Base-by-base conservation (phyloP, 2,329 filamentous ascomycete genomes). In the Graphilbum ipis-grandicollis region DNA sequence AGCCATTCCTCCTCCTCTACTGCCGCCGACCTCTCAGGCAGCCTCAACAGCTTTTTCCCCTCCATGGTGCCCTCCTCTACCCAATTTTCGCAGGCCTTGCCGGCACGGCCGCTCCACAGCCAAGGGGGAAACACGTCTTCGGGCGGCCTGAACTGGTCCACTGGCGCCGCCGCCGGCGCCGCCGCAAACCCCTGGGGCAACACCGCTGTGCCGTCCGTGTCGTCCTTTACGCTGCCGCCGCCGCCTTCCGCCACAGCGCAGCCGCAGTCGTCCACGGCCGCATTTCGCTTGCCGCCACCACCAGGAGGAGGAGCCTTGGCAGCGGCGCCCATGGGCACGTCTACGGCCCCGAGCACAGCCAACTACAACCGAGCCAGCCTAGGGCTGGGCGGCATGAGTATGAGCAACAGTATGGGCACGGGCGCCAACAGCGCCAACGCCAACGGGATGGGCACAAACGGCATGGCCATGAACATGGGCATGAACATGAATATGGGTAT, bases 41-140 rank as follows among this genome's bases (percentile, higher is more conserved):
- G 76, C 41, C 57, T 77, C 1, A 58, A 56, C 15, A 56, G 60
- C 14, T 71, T 76, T 43, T 71, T 76, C 44, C 61, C 66, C 34
- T 49, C 67, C 15, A 58, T 78, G 42, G 63, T 65, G 2, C 73
- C 73, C 0, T 65, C 67, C 4, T 58, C 65, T 13, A 77, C 73
- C 2, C 73, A 79, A 50, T 77, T 65, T 49, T 75, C 72, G 2
- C 63, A 75, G 41, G 72, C 73, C 0, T 52, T 75, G 22, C 68
- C 68, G 38, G 66, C 68, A 2, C 52, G 52, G 17, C 48, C 46
- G 1, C 17, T 40, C 3, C 6, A 12, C 19, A 21, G 28, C n/a
- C n/a, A n/a, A n/a, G n/a, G n/a, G n/a, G n/a, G n/a, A n/a, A n/a
- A n/a, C n/a, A n/a, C n/a, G n/a, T n/a, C n/a, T n/a, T n/a, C n/a